These are phyloP conservation scores for Parietaria judaica DNA, from an alignment of 306 rosid genomes.

Conservation along the genomic window DNA sequence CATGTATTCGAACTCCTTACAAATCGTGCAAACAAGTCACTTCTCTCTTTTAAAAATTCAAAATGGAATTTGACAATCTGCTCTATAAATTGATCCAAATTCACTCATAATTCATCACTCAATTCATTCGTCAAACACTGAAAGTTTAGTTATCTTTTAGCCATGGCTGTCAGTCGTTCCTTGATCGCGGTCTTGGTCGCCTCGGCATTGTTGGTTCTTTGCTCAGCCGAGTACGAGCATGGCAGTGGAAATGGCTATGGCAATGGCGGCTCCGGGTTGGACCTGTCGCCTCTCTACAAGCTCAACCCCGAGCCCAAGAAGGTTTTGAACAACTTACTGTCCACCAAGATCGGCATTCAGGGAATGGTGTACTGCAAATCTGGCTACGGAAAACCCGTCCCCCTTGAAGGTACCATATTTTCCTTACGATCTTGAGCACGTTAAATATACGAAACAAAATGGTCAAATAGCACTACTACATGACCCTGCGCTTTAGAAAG, in stretches of 20 bases:
- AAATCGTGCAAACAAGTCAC: constrained; percentile 23
- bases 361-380: constrained; percentile 56
- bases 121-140: neutral
- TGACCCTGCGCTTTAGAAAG: too few relatives aligned
- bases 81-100: constrained; percentile 7
- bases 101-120: neutral
- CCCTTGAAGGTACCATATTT: constrained; percentile 36
- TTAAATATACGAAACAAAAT: neutral
- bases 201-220: constrained; percentile 5
- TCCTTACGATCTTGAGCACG: neutral
- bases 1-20: neutral
- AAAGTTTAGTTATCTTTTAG: neutral
- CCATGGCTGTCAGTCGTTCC: constrained; percentile 19
- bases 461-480: too few relatives aligned
- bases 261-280: neutral
- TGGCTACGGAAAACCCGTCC: constrained; percentile 26
- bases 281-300: constrained; percentile 8
- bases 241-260: neutral
- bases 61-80: neutral
- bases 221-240: constrained; percentile 7
- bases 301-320: constrained; percentile 13
- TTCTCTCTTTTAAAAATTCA: neutral
- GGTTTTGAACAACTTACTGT: constrained; percentile 10
- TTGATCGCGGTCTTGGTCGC: constrained; percentile 11
- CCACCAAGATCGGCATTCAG: constrained; percentile 37